Percentiles rank a stretch among this genome's conserved stretches.
phyloP scores from a whole-genome alignment of 2,329 filamentous ascomycete genomes.

The Albifimbria verrucaria region DNA sequence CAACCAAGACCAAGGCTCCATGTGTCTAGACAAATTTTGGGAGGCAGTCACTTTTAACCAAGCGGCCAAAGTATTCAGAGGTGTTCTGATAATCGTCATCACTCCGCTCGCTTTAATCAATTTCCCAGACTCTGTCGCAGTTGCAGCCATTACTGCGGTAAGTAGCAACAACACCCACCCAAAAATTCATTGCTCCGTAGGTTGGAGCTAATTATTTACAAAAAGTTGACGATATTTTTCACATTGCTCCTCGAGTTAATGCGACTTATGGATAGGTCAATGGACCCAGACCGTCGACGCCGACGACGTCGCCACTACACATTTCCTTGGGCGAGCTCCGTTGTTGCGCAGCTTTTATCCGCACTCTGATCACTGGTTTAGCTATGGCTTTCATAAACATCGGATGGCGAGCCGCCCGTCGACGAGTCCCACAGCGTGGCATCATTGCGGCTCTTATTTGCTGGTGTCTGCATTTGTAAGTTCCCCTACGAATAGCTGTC shows the following conservation, averaged over 20 bases:
- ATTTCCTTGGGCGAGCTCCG: background rate
- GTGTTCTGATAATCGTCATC: background rate
- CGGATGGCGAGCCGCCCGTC: background rate
- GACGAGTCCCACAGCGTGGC: background rate
- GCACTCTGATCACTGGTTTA: background rate
- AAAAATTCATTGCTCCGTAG: background rate
- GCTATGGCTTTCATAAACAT: background rate
- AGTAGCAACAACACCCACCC: background rate
- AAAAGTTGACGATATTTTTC: background rate
- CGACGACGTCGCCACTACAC: background rate
- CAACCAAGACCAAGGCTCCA: background rate
- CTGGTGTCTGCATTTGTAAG: background rate
- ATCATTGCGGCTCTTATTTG: background rate
- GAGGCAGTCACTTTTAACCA: background rate
- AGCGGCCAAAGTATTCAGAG: background rate
- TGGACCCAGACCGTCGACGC: background rate
- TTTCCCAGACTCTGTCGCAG: background rate
- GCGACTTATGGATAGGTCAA: background rate
- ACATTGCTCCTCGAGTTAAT: background rate
- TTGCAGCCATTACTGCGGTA: background rate
- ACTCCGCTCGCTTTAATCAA: background rate
- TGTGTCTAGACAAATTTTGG: background rate
- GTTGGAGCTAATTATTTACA: background rate
- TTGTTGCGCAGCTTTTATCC: background rate
- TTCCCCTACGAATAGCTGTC: background rate